phyloP scores from a whole-genome alignment of 805 yeast species.

The Ogataea chonburiensis region DNA sequence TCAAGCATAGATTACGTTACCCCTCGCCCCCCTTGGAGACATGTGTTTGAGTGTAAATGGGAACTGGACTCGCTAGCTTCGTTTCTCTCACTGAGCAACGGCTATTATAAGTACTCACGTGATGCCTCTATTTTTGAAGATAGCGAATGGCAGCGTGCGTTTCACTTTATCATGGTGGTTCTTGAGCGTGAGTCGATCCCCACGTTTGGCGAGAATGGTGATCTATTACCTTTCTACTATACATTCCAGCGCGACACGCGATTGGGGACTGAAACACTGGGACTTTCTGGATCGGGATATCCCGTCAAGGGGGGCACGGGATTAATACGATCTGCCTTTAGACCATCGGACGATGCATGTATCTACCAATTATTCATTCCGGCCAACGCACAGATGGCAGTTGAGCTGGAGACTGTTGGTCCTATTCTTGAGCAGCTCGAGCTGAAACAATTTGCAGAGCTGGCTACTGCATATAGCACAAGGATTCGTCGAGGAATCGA shows the following conservation, averaged over 20 bases:
- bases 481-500: constrained; percentile 55
- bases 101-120: constrained; percentile 56
- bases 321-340: constrained; percentile 73
- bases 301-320: constrained; percentile 76
- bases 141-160: constrained; percentile 58
- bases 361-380: constrained; percentile 80
- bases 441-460: constrained; percentile 21
- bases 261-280: constrained; percentile 77
- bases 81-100: constrained; percentile 71
- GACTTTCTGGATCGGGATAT: constrained; percentile 77
- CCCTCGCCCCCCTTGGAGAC: constrained; percentile 68
- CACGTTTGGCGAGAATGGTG: constrained; percentile 54
- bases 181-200: constrained; percentile 60
- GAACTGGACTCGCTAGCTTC: constrained; percentile 86
- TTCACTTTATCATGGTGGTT: constrained; percentile 48
- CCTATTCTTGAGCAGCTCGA: constrained; percentile 25
- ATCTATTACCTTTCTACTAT: constrained; percentile 50
- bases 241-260: constrained; percentile 72
- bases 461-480: constrained; percentile 38
- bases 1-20: constrained; percentile 61
- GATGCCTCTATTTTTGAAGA: constrained; percentile 49
- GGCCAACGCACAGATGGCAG: constrained; percentile 74
- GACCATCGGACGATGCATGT: constrained; percentile 89
- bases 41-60: constrained; percentile 86
- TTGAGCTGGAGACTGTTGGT: constrained; percentile 50